Base-by-base conservation (phyloP, 768 basidiomycete species). In the Tricholoma sp. region DNA sequence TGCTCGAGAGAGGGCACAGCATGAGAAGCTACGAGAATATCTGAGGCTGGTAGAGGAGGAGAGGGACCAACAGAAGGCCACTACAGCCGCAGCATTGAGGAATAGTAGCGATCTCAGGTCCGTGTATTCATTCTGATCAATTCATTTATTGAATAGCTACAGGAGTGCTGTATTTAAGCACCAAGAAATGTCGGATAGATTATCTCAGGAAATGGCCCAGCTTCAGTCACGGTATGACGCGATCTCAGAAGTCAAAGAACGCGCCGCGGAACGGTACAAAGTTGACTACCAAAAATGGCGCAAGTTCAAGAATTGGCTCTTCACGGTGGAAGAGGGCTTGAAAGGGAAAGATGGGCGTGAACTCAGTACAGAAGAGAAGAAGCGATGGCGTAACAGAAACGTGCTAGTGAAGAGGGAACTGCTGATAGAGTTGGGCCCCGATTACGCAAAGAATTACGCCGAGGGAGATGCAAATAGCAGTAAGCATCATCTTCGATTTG, bases 261-360 rank as follows among this genome's bases (percentile, higher is more conserved):
- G 79, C 0, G 77, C 78, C 11, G 75, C 74, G 10, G 71, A 67
- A 19, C 77, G 76, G 18, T 83, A 82, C 67, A 76, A 79, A 58
- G 57, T 59, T 18, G 81, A 87, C 64, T 83, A 77, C 68, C 77
- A 77, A 65, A 79, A 74, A 57, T 86, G 82, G 82, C 69, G 69
- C 43, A 64, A 62, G 14, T 74, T 81, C 61, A 77, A 76, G 52
- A 59, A 67, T 27, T 83, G 76, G 78, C 61, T 81, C 4, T 73
- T 73, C 49, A 63, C 60, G 31, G 71, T 78, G 12, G 67, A 64
- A 16, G 58, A 67, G n/a, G 66, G 70, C 32, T 63, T 63, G 3
- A 64, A 71, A 10, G 61, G 68, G 37, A 52, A 60, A 14, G 66
- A 66, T n/a, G 68, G 63, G 43, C 56, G 66, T 6, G 58, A 56